These are phyloP conservation scores for Lasiosphaeria ovina DNA, from an alignment of 495 filamentous ascomycete species.

Conservation along the genomic window DNA sequence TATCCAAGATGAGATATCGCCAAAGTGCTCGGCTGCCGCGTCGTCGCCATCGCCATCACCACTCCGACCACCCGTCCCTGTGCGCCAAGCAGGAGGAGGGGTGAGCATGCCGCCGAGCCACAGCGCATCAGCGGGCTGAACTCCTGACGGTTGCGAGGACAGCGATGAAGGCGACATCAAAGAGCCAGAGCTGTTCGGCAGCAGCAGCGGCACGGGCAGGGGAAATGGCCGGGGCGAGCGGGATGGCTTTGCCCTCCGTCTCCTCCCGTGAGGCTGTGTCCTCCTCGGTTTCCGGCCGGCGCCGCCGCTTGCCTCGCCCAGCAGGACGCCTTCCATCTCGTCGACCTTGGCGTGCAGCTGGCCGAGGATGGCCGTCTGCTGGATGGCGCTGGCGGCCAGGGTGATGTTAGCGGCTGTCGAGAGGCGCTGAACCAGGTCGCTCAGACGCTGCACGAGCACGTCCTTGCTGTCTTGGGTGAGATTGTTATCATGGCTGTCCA, in stretches of 20 bases:
- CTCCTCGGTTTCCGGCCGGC: not conserved
- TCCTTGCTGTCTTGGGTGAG: slow-evolving; percentile 45
- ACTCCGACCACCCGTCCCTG: no score
- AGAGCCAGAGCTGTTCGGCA: not conserved
- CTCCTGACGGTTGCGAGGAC: not conserved
- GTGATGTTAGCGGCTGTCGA: slow-evolving; percentile 14
- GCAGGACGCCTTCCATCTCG: slow-evolving; percentile 44
- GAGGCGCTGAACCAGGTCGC: slow-evolving; percentile 43
- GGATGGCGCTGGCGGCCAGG: slow-evolving; percentile 12
- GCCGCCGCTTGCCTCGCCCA: not conserved
- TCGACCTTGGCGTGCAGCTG: slow-evolving; percentile 43
- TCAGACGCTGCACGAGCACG: slow-evolving; percentile 48
- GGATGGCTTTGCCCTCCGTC: not conserved
- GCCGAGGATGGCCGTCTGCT: slow-evolving; percentile 29
- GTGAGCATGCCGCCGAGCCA: not conserved
- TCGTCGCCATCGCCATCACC: not conserved
- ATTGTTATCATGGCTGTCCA: slow-evolving; percentile 13
- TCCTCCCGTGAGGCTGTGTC: not conserved
- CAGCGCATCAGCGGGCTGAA: not conserved
- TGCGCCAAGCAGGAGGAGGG: not conserved
- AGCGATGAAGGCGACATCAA: not conserved
- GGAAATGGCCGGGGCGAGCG: not conserved
- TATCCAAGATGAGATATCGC: not conserved
- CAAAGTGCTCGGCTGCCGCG: not conserved
- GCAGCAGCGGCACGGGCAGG: not conserved